A percentile compares a stretch with the other conserved stretches of the same genome.
These are phyloP conservation scores for Leishmania gerbilli DNA, from an alignment of 208 protist genomes.

Conservation along the genomic window DNA sequence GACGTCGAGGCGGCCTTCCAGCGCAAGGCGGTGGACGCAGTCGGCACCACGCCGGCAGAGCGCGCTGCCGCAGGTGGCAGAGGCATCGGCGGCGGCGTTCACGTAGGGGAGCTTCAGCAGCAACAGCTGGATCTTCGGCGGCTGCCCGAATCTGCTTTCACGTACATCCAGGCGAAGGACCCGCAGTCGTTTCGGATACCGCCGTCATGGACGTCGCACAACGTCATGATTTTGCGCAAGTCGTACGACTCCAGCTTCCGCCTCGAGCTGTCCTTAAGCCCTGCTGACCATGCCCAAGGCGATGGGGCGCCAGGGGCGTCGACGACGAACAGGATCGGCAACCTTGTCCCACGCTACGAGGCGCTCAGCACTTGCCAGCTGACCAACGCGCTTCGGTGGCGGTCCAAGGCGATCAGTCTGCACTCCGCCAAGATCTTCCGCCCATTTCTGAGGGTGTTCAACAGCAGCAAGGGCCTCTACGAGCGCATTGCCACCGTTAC, in stretches of 20 bases:
- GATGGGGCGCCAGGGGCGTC: constrained; percentile 3
- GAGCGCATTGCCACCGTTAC: constrained; percentile 41
- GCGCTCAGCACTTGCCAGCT: constrained; percentile 74
- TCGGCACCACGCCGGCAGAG: constrained; percentile 42
- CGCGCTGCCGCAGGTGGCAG: constrained; percentile 43
- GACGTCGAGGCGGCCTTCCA: constrained; percentile 47
- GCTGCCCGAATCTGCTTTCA: constrained; percentile 43
- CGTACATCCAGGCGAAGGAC: constrained; percentile 46
- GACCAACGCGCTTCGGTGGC: constrained; percentile 71
- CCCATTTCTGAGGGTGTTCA: constrained; percentile 47
- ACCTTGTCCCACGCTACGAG: constrained; percentile 42
- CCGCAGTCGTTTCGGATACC: constrained; percentile 32
- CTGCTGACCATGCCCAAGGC: constrained; percentile 24
- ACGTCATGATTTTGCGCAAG: constrained; percentile 78
- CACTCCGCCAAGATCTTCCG: constrained; percentile 60
- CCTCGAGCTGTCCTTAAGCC: constrained; percentile 73
- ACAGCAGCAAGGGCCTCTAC: constrained; percentile 48
- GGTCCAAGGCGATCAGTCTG: constrained; percentile 60
- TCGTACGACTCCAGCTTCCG: constrained; percentile 71
- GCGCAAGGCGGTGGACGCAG: constrained; percentile 29
- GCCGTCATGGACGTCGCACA: constrained; percentile 28
- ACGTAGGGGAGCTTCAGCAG: constrained; percentile 34
- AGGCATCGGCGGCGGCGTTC: constrained; percentile 34
- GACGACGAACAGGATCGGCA: constrained; percentile 13
- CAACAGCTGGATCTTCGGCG: constrained; percentile 59